These are phyloP conservation scores for Mycena venus DNA, from an alignment of 768 basidiomycete species.

Conservation along the genomic window DNA sequence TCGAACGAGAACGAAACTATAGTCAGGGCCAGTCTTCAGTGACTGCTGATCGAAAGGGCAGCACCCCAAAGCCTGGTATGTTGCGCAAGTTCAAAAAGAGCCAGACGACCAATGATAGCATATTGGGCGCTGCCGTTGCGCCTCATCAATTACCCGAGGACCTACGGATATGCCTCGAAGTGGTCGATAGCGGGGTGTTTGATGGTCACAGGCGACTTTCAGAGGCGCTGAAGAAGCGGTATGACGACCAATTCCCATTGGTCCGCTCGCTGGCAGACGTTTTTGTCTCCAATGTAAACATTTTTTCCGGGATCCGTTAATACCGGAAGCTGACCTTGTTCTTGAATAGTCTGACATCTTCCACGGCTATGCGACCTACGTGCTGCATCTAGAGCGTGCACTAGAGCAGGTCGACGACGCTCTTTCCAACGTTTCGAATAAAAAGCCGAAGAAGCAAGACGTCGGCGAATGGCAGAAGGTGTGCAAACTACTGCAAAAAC, in stretches of 20 bases:
- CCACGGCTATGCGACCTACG: slow-evolving; percentile 93
- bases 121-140: slow-evolving; percentile 69
- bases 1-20: slow-evolving; percentile 64
- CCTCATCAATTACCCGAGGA: slow-evolving; percentile 91
- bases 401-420: slow-evolving; percentile 89
- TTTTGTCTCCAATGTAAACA: slow-evolving; percentile 91
- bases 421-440: slow-evolving; percentile 72
- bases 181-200: slow-evolving; percentile 87
- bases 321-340: slow-evolving; percentile 27
- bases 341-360: slow-evolving; percentile 86
- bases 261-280: slow-evolving; percentile 95
- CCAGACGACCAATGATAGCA: slow-evolving; percentile 61
- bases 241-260: slow-evolving; percentile 95
- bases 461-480: slow-evolving; percentile 83
- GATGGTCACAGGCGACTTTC: slow-evolving; percentile 91
- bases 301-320: slow-evolving; percentile 27
- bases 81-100: slow-evolving; percentile 81
- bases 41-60: slow-evolving; percentile 50
- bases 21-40: slow-evolving; percentile 58
- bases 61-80: slow-evolving; percentile 59
- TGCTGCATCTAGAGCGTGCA: slow-evolving; percentile 93
- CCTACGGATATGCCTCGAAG: slow-evolving; percentile 86
- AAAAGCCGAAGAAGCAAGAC: slow-evolving; percentile 88
- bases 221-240: slow-evolving; percentile 88
- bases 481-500: slow-evolving; percentile 77